Base-by-base conservation (phyloP, 805 yeast species). In the Nakazawaea ambrosiae region DNA sequence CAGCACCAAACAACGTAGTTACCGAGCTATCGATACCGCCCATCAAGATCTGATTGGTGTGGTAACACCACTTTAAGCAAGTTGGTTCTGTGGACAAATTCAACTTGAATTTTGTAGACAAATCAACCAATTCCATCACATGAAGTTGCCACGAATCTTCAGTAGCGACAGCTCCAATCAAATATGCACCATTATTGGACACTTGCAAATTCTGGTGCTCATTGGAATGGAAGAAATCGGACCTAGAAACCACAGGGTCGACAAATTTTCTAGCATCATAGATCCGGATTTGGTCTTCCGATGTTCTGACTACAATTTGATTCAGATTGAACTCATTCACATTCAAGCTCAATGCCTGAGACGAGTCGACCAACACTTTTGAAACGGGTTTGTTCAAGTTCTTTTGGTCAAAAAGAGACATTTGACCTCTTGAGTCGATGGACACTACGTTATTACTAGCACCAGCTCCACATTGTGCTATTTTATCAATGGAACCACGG, bases 41-140 rank as follows among this genome's bases (percentile, higher is more conserved):
- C 4, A 50, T 33, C n/a, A 47, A 40, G 9, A 54, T 48, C 22
- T 55, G 57, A 30, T 55, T 47, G 3, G 33, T 47, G 3, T 15
- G 18, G 14, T 31, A n/a, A 28, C 45, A 43, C 53, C 54, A 54
- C 20, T 49, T 45, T 5, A 51, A 4, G 2, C 47, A 40, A 1
- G 52, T 47, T 1, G 50, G 36, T 14, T 20, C 29, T 5, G 26
- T 14, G 2, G 27, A 30, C 2, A 43, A 31, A 1, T 24, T 15
- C 15, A 52, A 24, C 1, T 35, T 23, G 2, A 36, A 30, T 15
- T 49, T 36, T 0, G 47, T 39, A 27, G 42, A 28, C 25, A 50
- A 36, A 25, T 52, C 52, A 6, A 16, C 10, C n/a, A 37, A 20
- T 2, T 37, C 36, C n/a, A 37, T 22, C 16, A 37, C 7, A 4